Evolutionary conservation across 2,329 filamentous ascomycete genomes (phyloP).

Genomic region (Phyllosticta ampelicida): DNA sequence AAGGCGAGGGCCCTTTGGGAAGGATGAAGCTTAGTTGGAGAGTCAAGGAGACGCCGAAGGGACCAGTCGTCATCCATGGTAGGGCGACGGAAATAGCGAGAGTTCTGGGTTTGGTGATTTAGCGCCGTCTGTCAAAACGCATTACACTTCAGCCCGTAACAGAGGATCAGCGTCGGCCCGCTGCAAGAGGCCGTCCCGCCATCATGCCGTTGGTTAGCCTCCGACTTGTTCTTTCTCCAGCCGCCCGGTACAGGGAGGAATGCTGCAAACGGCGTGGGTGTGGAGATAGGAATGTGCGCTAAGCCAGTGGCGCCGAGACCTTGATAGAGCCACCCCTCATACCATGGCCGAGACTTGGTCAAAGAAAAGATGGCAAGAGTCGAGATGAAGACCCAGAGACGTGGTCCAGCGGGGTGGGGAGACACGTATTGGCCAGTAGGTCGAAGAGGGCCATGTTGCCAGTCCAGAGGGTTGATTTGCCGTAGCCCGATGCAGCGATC

Average conservation of each 20-base stretch:
- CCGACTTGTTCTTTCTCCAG: slow-evolving; percentile 9
- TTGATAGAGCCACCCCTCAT: not conserved
- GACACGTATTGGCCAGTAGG: not conserved
- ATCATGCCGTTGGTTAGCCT: slow-evolving; percentile 4
- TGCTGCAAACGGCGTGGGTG: slow-evolving; percentile 11
- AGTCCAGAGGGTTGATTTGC: not conserved
- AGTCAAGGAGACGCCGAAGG: slow-evolving; percentile 1
- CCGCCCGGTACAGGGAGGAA: slow-evolving; percentile 1
- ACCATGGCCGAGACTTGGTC: slow-evolving; percentile 4
- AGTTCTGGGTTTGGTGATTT: not conserved
- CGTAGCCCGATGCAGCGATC: not conserved
- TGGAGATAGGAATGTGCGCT: slow-evolving; percentile 7
- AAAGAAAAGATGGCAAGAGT: slow-evolving; percentile 2
- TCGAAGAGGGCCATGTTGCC: not conserved
- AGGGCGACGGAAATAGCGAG: slow-evolving; percentile 1
- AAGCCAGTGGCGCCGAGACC: not conserved
- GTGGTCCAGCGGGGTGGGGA: not conserved
- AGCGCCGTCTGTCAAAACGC: slow-evolving; percentile 2
- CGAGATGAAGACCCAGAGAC: not conserved
- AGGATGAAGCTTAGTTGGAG: not conserved
- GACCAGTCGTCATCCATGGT: slow-evolving; percentile 3
- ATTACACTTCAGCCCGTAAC: slow-evolving; percentile 3
- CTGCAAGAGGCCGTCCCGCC: slow-evolving; percentile 6
- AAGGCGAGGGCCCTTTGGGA: not conserved
- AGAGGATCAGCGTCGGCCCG: slow-evolving; percentile 4